Evolutionary conservation across 2,329 filamentous ascomycete genomes (phyloP).

Genomic region (Thelonectria blattea): DNA sequence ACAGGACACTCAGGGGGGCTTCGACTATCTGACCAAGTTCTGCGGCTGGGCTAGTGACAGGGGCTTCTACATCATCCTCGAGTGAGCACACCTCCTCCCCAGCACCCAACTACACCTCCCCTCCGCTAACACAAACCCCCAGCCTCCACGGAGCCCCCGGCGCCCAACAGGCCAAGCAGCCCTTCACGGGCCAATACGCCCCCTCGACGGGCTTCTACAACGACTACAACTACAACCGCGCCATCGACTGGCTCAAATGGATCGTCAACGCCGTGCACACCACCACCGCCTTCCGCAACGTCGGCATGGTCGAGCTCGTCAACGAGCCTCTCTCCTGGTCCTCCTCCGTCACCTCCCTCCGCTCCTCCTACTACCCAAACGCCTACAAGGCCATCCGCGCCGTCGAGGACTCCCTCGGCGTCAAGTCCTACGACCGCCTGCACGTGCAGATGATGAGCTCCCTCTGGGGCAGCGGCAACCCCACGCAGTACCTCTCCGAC

Average conservation of each 20-base stretch:
- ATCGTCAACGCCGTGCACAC: slow-evolving; percentile 59
- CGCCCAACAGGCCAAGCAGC: slow-evolving; percentile 52
- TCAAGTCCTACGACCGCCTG: slow-evolving; percentile 51
- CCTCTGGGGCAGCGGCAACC: slow-evolving; percentile 63
- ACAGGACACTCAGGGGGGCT: slow-evolving; percentile 38
- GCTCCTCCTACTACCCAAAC: slow-evolving; percentile 30
- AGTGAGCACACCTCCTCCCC: slow-evolving; percentile 33
- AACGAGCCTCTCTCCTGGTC: slow-evolving; percentile 35
- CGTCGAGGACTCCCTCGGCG: slow-evolving; percentile 50
- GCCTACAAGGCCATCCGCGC: slow-evolving; percentile 49
- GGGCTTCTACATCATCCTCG: slow-evolving; percentile 60
- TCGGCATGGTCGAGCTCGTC: slow-evolving; percentile 62
- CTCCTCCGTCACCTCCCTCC: slow-evolving; percentile 27
- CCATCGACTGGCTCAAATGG: slow-evolving; percentile 60
- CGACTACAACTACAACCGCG: slow-evolving; percentile 62
- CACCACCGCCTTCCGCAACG: slow-evolving; percentile 55
- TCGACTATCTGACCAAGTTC: slow-evolving; percentile 53
- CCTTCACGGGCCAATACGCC: slow-evolving; percentile 52
- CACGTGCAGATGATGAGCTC: slow-evolving; percentile 59
- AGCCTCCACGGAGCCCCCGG: slow-evolving; percentile 57
- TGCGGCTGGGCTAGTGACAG: slow-evolving; percentile 55
- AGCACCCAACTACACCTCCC: accelerated
- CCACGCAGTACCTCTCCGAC: slow-evolving; percentile 51
- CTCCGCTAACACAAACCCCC: neutral
- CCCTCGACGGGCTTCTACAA: slow-evolving; percentile 58